phyloP scores from a whole-genome alignment of 2,329 filamentous ascomycete genomes.

The Penicillium janthinellum region DNA sequence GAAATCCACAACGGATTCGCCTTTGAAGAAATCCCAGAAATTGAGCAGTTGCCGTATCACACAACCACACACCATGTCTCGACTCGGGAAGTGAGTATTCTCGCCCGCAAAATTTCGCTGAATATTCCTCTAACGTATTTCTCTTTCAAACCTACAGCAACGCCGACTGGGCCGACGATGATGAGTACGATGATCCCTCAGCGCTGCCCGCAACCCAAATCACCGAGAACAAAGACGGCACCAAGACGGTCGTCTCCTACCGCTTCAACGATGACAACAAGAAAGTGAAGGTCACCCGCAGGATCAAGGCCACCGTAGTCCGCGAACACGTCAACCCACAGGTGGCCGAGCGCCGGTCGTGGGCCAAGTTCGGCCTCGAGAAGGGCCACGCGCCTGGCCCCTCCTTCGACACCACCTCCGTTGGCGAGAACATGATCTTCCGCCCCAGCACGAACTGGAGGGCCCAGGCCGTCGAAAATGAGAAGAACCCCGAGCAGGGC shows the following conservation, averaged over 20 bases:
- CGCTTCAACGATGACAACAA: constrained; percentile 89
- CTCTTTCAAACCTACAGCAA: constrained; percentile 45
- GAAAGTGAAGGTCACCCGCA: constrained; percentile 95
- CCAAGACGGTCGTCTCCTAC: constrained; percentile 91
- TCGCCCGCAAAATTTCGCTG: neutral
- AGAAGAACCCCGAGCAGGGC: constrained; percentile 59
- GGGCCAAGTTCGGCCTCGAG: constrained; percentile 89
- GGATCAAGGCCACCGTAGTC: constrained; percentile 87
- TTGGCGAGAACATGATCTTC: constrained; percentile 99
- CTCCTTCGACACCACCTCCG: constrained; percentile 83
- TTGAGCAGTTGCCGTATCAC: constrained; percentile 36
- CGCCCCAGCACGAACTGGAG: constrained; percentile 92
- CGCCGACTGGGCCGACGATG: constrained; percentile 92
- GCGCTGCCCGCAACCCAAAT: constrained; percentile 83
- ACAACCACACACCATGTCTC: constrained; percentile 47
- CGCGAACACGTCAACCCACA: constrained; percentile 94
- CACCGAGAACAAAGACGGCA: constrained; percentile 96
- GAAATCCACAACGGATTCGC: constrained; percentile 48
- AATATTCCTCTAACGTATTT: constrained; percentile 21
- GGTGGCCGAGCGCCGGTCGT: constrained; percentile 90
- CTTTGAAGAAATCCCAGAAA: constrained; percentile 45
- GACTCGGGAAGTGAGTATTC: constrained; percentile 48
- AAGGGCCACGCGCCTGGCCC: constrained; percentile 83
- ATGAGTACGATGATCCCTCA: constrained; percentile 81
- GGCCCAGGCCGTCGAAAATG: constrained; percentile 75